Conservation (phyloP, 106 monocot species). For the Allium cepa region DNA sequence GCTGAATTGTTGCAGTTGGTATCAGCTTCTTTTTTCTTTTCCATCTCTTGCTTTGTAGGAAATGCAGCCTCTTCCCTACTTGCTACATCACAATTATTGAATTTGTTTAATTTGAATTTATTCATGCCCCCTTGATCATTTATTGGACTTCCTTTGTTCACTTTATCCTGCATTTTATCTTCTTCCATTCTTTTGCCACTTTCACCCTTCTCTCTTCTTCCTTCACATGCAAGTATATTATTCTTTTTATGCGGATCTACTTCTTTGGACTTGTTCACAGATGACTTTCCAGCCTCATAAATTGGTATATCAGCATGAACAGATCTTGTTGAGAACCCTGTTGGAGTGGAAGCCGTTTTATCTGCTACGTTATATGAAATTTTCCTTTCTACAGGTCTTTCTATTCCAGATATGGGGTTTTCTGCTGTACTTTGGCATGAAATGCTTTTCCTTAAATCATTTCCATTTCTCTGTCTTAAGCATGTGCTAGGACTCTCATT, state of each 20-base stretch:
- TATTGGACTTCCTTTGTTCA: no score
- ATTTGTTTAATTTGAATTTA: no score
- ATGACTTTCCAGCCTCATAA: slow-evolving; percentile 9
- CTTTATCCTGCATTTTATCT: no score
- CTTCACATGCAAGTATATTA: slow-evolving; percentile 6
- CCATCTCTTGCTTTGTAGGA: slow-evolving; percentile 13
- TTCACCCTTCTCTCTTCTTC: slow-evolving; percentile 19
- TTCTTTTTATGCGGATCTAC: slow-evolving; percentile 8
- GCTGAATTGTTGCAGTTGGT: slow-evolving; percentile 20
- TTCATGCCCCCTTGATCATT: no score
- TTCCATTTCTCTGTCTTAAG: slow-evolving; percentile 20
- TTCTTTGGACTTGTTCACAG: slow-evolving; percentile 7
- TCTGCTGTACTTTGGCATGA: slow-evolving; percentile 17
- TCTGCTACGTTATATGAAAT: slow-evolving; percentile 4
- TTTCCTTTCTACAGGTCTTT: slow-evolving; percentile 11
- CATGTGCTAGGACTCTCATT: slow-evolving; percentile 26
- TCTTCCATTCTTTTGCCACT: slow-evolving; percentile 2
- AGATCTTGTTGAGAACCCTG: slow-evolving; percentile 35
- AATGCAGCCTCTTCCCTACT: slow-evolving; percentile 17
- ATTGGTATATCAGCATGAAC: slow-evolving; percentile 15
- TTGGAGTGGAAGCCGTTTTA: slow-evolving; percentile 16
- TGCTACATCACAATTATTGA: no score
- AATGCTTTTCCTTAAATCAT: slow-evolving; percentile 8
- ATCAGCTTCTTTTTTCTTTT: slow-evolving; percentile 10
- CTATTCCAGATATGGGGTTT: neutral